Percentiles rank a stretch among this genome's conserved stretches.
phyloP scores from a whole-genome alignment of 2,329 filamentous ascomycete species.

The Trichoderma lentiforme region DNA sequence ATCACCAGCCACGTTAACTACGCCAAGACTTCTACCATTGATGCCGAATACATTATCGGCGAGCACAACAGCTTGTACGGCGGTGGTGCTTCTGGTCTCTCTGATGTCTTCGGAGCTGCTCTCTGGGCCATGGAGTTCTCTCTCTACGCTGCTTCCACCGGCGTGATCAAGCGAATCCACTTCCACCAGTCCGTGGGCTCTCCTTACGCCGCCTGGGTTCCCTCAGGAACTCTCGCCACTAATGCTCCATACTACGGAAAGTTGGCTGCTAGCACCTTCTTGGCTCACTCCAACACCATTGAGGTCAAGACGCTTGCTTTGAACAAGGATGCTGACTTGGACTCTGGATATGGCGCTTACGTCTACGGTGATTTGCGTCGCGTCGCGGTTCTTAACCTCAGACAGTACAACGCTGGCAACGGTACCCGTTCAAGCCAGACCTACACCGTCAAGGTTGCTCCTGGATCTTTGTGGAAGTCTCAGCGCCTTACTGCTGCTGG shows the following conservation, averaged over 20 bases:
- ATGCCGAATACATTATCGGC: constrained; percentile 39
- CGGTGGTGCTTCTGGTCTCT: constrained; percentile 38
- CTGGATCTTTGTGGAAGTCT: constrained; percentile 17
- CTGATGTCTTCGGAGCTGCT: constrained; percentile 47
- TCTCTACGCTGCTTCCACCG: constrained; percentile 34
- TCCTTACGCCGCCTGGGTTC: constrained; percentile 26
- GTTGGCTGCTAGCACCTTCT: constrained; percentile 24
- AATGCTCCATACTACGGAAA: constrained; percentile 26
- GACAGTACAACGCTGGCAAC: constrained; percentile 19
- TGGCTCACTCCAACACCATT: constrained; percentile 19
- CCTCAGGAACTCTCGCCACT: constrained; percentile 18
- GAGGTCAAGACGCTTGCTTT: constrained; percentile 17
- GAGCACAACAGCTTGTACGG: constrained; percentile 46
- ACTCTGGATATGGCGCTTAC: constrained; percentile 26
- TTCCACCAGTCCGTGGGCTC: constrained; percentile 38
- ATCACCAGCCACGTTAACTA: constrained; percentile 28
- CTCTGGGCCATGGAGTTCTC: constrained; percentile 49
- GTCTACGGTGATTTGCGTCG: constrained; percentile 18
- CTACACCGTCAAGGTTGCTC: constrained; percentile 20
- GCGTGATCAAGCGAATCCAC: constrained; percentile 35
- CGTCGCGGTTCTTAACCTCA: constrained; percentile 24
- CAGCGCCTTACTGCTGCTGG: constrained; percentile 22
- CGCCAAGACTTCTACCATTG: constrained; percentile 29
- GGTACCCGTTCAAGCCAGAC: constrained; percentile 9
- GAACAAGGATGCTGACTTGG: constrained; percentile 17